Evolutionary conservation across 306 rosid species (phyloP).

Genomic region (Coriaria nepalensis): DNA sequence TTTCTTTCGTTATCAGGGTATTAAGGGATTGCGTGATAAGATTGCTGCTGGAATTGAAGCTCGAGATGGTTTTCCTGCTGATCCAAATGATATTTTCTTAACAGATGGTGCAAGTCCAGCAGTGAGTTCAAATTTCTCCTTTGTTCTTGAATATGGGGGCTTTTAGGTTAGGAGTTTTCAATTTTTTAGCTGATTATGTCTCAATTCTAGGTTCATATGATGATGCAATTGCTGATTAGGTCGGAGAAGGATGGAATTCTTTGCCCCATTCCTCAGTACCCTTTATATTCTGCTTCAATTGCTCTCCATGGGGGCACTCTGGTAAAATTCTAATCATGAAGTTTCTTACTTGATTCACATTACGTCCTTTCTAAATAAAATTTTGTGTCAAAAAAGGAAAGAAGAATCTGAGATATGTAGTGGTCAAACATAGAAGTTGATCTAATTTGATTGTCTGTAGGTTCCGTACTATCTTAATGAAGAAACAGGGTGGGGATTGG

Average conservation of each 20-base stretch:
- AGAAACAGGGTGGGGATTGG: conserved; percentile 85
- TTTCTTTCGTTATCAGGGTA: conserved; percentile 51
- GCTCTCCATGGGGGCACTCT: conserved; percentile 55
- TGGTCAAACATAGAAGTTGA: too few species aligned
- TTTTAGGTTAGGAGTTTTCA: background rate
- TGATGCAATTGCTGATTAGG: conserved; percentile 57
- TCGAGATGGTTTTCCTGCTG: conserved; percentile 71
- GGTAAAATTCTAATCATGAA: conserved; percentile 17
- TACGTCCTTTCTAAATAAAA: too few species aligned
- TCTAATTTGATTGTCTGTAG: conserved; percentile 26
- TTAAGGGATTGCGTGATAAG: conserved; percentile 71
- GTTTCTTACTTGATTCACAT: too few species aligned
- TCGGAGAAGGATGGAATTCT: conserved; percentile 51
- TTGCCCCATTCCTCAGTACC: conserved; percentile 71
- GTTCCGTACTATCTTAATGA: conserved; percentile 89
- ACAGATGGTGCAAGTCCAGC: conserved; percentile 98
- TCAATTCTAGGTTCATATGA: conserved; percentile 40
- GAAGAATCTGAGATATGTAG: too few species aligned
- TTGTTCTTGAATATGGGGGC: too few species aligned
- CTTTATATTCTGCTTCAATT: conserved; percentile 65
- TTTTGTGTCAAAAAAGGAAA: too few species aligned
- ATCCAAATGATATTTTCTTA: conserved; percentile 72
- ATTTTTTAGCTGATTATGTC: background rate
- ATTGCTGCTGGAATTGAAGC: conserved; percentile 77
- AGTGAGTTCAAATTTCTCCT: conserved; percentile 21